Percentiles rank a stretch among this genome's conserved stretches.
phyloP scores from a whole-genome alignment of 2,329 filamentous ascomycete species.

The Arachnomyces sp. region DNA sequence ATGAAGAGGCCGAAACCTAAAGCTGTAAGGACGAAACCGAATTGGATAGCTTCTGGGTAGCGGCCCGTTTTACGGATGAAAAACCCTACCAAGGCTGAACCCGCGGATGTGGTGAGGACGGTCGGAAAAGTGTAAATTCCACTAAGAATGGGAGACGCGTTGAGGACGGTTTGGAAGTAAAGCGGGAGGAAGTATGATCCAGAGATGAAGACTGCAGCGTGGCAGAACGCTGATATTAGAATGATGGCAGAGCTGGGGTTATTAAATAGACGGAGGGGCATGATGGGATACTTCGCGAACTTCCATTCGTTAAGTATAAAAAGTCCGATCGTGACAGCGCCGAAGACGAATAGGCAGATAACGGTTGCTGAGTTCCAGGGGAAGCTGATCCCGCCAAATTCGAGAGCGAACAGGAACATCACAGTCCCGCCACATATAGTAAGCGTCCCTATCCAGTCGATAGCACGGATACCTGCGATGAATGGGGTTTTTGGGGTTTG shows the following conservation, averaged over 20 bases:
- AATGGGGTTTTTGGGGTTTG: slow-evolving; percentile 47
- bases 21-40: slow-evolving; percentile 45
- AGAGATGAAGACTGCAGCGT: slow-evolving; percentile 64
- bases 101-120: slow-evolving; percentile 52
- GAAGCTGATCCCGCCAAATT: slow-evolving; percentile 68
- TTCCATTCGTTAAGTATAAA: slow-evolving; percentile 47
- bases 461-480: slow-evolving; percentile 40
- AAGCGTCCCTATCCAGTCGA: slow-evolving; percentile 48
- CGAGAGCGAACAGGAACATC: slow-evolving; percentile 78
- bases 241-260: slow-evolving; percentile 48
- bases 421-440: slow-evolving; percentile 56
- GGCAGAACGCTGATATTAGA: slow-evolving; percentile 58
- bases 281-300: slow-evolving; percentile 59
- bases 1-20: slow-evolving; percentile 54
- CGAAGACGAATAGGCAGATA: slow-evolving; percentile 70
- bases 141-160: slow-evolving; percentile 53
- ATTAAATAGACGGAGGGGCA: slow-evolving; percentile 59
- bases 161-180: slow-evolving; percentile 63
- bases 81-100: slow-evolving; percentile 51
- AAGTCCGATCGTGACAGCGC: slow-evolving; percentile 49
- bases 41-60: slow-evolving; percentile 48
- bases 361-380: slow-evolving; percentile 70
- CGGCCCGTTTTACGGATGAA: slow-evolving; percentile 59
- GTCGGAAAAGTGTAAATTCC: slow-evolving; percentile 61
- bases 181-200: slow-evolving; percentile 65